Base-by-base conservation (phyloP, 1,284 basidiomycete genomes). In the Apiotrichum sp. region DNA sequence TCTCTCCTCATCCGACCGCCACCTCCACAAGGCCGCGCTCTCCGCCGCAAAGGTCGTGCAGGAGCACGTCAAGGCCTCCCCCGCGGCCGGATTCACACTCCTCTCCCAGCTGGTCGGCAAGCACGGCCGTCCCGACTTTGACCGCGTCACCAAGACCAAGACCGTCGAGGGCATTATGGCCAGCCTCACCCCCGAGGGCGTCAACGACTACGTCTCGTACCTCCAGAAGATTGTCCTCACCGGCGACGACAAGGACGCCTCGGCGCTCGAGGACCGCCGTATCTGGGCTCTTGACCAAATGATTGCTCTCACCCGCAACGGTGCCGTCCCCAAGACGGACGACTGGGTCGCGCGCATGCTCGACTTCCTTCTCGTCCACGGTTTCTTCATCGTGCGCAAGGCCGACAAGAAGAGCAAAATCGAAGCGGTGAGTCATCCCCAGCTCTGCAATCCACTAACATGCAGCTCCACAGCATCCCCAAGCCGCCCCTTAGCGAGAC, bases 111-210 rank as follows among this genome's bases (percentile, higher is more conserved):
- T 97, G 9, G 88, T 91, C 2, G 92, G 93, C 41, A 82, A 85
- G 57, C 82, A 95, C 69, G 93, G 93, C 11, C 86, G 83, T 64
- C 83, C 85, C 52, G 88, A 93, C 73, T 97, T 98, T 65, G 93
- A 98, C 76, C 86, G 83, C 68, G 77, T 96, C 58, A 97, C 93
- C 5, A 88, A 86, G 74, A 95, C 92, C 32, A 96, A 93, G 78
- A 96, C 91, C 1, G 84, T 98, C 43, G 92, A 96, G 74, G 83
- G 82, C 4, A 86, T 97, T 56, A 79, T 98, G 53, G 93, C 95
- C 52, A 92, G 98, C 61, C 82, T 96, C 64, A 84, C 98, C 70
- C 92, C 98, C 70, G 93, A 93, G 80, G 90, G 89, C 63, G 76
- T 93, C 71, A 86, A 83, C 80, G 89, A 90, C 78, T 97, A 96